phyloP scores from a whole-genome alignment of 768 basidiomycete genomes.

The Calocera viscosa region DNA sequence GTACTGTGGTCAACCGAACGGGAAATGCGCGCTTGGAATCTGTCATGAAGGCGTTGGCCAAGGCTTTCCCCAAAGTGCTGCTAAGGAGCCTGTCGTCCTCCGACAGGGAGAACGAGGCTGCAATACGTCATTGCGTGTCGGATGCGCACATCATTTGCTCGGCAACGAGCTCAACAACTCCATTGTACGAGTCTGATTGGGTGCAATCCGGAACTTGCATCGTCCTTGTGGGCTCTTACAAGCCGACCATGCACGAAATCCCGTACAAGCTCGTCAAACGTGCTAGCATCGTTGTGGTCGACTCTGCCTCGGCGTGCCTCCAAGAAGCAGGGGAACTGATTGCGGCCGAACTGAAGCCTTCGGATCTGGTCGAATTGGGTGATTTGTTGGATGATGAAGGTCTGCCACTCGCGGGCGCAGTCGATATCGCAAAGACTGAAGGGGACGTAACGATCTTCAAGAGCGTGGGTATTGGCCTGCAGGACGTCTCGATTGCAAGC shows the following conservation, averaged over 20 bases:
- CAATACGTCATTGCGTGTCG: constrained; percentile 24
- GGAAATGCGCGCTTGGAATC: constrained; percentile 35
- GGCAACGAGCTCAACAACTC: constrained; percentile 56
- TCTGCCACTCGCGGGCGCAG: constrained; percentile 1
- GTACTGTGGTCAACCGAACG: constrained; percentile 54
- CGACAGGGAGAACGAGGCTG: neutral
- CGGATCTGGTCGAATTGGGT: constrained; percentile 54
- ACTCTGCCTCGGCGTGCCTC: constrained; percentile 58
- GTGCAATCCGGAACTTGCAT: constrained; percentile 53
- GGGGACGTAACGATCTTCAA: constrained; percentile 70
- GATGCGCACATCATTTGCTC: constrained; percentile 56
- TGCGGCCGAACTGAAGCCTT: constrained; percentile 29
- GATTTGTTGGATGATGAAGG: constrained; percentile 34
- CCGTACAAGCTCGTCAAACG: constrained; percentile 44
- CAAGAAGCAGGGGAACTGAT: constrained; percentile 77
- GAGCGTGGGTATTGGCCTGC: constrained; percentile 75
- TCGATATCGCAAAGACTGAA: constrained; percentile 15
- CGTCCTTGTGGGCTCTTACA: constrained; percentile 53
- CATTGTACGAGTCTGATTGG: constrained; percentile 59
- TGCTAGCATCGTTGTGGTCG: constrained; percentile 51
- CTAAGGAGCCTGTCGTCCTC: constrained; percentile 10
- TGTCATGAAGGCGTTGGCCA: neutral
- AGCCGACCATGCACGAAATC: constrained; percentile 66
- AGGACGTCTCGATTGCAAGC: constrained; percentile 71
- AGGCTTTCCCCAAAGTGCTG: neutral